Evolutionary conservation across 768 basidiomycete genomes (phyloP), one percentile per base, ranked within the genome.

Genomic region (Calocera cornea): DNA sequence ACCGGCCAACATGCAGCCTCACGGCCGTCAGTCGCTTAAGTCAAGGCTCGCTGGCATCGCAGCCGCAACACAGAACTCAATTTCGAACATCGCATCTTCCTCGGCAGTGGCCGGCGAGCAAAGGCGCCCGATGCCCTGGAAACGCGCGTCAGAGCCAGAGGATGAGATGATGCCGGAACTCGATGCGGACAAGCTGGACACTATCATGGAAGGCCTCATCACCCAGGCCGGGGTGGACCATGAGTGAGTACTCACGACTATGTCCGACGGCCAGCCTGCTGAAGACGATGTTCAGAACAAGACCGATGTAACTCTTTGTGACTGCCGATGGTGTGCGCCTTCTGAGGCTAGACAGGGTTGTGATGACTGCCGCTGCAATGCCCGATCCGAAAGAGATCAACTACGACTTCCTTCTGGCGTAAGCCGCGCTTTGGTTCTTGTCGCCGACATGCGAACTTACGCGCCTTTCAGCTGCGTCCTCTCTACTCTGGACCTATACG

Each of bases 221-320:
- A 92, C 89, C 72, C 91, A 92, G 74, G 92, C 92, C 49, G 92
- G 92, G 1, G 88, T 92, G 67, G 92, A 94, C 77, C 92, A 85
- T 70, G 90, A 92, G 92, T 94, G 72, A 74, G 87, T 81, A 22
- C 11, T 38, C 44, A 54, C 19, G 8, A 47, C 65, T 64, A 64
- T 27, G 47, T 36, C 64, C 7, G 0, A 64, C 34, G 24, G 34
- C 31, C 47, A 8, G 54, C 54, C 11, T 34, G 19, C 31, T 19
- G 27, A 22, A n/a, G 34, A 64, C 40, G 36, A 73, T 66, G 66
- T 44, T 64, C 69, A 92, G 91, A 77, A 93, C 91, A 65, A 83
- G 89, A 71, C 91, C 90, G 64, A 92, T 93, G 91, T 92, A 80
- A 73, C 86, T 79, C 27, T 2, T 33, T 34, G 16, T 67, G 22